Base-by-base conservation (phyloP, 441 rosid species). In the Sinapis alba region DNA sequence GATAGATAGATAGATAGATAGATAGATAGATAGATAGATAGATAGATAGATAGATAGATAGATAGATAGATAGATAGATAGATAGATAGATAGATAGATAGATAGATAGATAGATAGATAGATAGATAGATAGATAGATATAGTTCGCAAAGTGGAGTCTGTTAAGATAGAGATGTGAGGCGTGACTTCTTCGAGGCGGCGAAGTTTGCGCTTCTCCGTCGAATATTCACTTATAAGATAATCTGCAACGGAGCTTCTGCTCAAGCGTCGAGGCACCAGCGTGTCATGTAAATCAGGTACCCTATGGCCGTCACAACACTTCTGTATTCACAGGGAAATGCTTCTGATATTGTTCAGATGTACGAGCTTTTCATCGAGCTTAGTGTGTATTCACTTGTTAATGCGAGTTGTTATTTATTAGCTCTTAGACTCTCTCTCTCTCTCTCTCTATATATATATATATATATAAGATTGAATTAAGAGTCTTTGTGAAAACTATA, bases 171-270 rank as follows among this genome's bases (percentile, higher is more conserved):
- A 28, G 43, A 30, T 89, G 93, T 91, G 93, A 21, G 93, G 91
- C 58, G 89, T 89, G 65, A 89, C 91, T 18, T 89, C 93, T 62
- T 87, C 91, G 8, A 85, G 91, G 93, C 93, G 26, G 91, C 91
- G 8, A 89, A 89, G 72, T 84, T 89, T 61, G 91, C 93, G 15
- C 84, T 89, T 71, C 85, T 87, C 88, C 91, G 1, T 91, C 93
- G 21, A 89, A 75, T 83, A 30, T 30, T 91, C 93, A 20, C 86
- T 16, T 89, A 89, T 81, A 87, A 83, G 82, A 64, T 89, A 1
- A 27, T 79, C 58, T 78, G 72, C 81, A 53, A 82, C 88, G 26
- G 87, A 85, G 50, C 82, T 89, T 36, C 59, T 81, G 64, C 83
- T 87, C 34, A 84, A 88, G 30, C 87, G 91, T 60, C 87, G 89